Base-by-base conservation (phyloP, 495 filamentous ascomycete species). In the Penicillium maclennaniae region DNA sequence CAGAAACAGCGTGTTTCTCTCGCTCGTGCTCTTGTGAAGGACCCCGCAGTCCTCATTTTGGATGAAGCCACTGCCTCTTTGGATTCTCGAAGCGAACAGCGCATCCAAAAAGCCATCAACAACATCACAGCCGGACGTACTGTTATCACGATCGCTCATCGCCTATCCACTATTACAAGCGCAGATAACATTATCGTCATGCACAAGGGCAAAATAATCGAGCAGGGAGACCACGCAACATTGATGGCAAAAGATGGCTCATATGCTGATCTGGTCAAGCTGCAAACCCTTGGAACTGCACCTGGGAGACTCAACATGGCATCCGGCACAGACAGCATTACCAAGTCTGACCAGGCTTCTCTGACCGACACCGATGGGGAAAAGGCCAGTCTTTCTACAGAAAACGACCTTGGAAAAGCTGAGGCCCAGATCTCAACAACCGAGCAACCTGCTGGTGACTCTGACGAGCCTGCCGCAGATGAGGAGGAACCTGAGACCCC, bases 21-120 rank as follows among this genome's bases (percentile, higher is more conserved):
- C 47, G 87, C 87, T 1, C 74, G 87, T 19, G 84, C 83, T 21
- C 81, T 91, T 26, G 79, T 95, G 48, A 87, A 88, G 60, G 78
- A 88, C 43, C 89, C 91, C 0, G 81, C 82, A n/a, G 85, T 96
- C 50, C 71, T 96, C 6, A 85, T 95, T 28, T 70, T 96, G 7
- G 89, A 95, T 60, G 90, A 95, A 67, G 89, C 90, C 16, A 93
- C 89, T 0, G 83, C 66, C 7, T 74, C 72, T 28, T 41, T 83
- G 2, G 80, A 83, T 61, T 80, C 80, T 4, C 60, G 69, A 39
- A 81, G 70, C 43, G 80, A 83, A 55, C 73, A 67, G 38, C 72
- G 73, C 20, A 81, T 83, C 47, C 80, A 79, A 56, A 56, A 54
- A 5, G 77, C 79, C 15, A 73, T 83, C 47, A 68, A 72, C 34